Evolutionary conservation across 169 alveolate species (phyloP), one percentile per base, ranked within the genome.

Genomic region (Plasmodium berghei): DNA sequence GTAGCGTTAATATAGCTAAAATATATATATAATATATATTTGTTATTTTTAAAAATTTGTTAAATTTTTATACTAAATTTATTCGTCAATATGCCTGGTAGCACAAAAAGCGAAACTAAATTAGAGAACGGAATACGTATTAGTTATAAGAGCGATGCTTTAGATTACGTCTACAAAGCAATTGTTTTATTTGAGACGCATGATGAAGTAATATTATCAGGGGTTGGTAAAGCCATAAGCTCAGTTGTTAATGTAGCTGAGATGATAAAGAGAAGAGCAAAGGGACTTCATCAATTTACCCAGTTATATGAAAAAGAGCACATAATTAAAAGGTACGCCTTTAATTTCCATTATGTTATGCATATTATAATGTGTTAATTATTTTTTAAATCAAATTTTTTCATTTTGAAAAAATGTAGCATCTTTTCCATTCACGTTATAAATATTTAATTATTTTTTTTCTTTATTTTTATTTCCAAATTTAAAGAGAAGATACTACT

Each of bases 171-270:
- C 46, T 83, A 83, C 61, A 70, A 83, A 69, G 90, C 90, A 9
- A 45, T 83, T 54, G 72, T 66, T 45, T 54, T 83, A 58, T 83
- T 83, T 67, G 90, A 83, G 48, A 83, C 80, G 5, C n/a, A 69
- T 26, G 85, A 83, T 70, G 77, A 83, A 42, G 85, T 83, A 4
- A 69, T 83, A 16, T 28, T 83, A 52, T 83, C 90, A n/a, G 90
- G 90, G 22, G 85, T 83, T n/a, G 90, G 90, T n/a, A 83, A 69
- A 55, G 90, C 90, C 45, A 83, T 83, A 28, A 83, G 73, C 48
- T 70, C 80, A n/a, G 90, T 83, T 61, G 90, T 83, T 49, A 70
- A 83, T 18, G 90, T 83, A 9, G 90, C 90, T 24, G 90, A 83
- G 63, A 83, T 83, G 90, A 72, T 70, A 9, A 83, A 83, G 72